A percentile compares a stretch with the other conserved stretches of the same genome.
These are phyloP conservation scores for Cryptococcus sp. DNA, from an alignment of 1,284 basidiomycete genomes.

Conservation along the genomic window DNA sequence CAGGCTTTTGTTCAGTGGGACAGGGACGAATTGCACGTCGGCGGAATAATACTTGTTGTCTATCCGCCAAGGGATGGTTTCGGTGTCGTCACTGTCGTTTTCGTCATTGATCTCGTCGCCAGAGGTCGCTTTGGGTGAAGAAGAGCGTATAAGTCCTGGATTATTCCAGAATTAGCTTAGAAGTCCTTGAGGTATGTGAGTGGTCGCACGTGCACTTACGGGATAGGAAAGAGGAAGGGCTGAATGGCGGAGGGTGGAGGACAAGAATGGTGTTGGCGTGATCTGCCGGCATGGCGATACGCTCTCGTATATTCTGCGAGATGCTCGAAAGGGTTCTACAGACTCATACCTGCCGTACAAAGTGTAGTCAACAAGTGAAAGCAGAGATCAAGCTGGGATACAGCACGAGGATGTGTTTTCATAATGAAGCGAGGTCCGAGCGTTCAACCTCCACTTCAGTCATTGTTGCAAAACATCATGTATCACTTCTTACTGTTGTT, in stretches of 20 bases:
- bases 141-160: conserved; percentile 17
- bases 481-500: too few relatives aligned
- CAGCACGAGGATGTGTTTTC: too few relatives aligned
- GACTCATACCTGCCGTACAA: too few relatives aligned
- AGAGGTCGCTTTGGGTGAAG: not conserved
- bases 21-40: conserved; percentile 62
- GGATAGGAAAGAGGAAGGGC: conserved; percentile 27
- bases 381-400: too few relatives aligned
- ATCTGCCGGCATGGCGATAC: not conserved
- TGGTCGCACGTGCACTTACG: conserved; percentile 20
- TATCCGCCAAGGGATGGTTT: conserved; percentile 68
- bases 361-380: too few relatives aligned
- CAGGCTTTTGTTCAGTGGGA: conserved; percentile 1
- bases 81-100: conserved; percentile 1
- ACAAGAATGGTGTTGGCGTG: conserved; percentile 29
- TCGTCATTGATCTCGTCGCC: too few relatives aligned
- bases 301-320: not conserved
- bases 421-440: too few relatives aligned
- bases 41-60: conserved; percentile 83
- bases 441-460: too few relatives aligned
- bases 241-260: conserved; percentile 20
- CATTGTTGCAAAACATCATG: too few relatives aligned
- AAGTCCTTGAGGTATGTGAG: not conserved
- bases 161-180: not conserved
- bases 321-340: not conserved